phyloP scores from a whole-genome alignment of 306 rosid species.

The Vigna hirtella region DNA sequence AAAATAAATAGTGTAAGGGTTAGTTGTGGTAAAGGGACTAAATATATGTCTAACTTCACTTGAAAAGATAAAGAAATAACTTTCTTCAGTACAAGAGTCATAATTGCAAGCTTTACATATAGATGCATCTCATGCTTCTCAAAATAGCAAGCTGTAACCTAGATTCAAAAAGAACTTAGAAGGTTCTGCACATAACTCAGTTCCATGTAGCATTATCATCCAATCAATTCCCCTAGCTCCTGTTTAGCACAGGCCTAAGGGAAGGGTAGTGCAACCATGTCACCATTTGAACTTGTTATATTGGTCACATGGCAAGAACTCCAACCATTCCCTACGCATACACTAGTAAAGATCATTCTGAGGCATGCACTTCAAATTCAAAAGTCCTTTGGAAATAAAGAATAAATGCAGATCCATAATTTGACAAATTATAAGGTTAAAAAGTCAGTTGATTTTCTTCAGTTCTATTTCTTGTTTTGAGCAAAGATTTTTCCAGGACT shows the following conservation, averaged over 20 bases:
- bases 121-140: not conserved
- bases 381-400: constrained; percentile 1
- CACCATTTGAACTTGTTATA: constrained; percentile 1
- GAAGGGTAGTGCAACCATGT: not conserved
- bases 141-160: not conserved
- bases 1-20: too few species aligned
- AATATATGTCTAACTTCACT: too few species aligned
- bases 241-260: not conserved
- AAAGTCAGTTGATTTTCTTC: not conserved
- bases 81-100: not conserved
- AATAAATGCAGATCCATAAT: constrained; percentile 14
- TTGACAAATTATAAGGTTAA: not conserved
- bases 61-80: not conserved
- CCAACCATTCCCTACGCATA: not conserved
- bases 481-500: not conserved
- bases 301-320: not conserved
- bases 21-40: too few species aligned
- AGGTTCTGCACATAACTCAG: not conserved
- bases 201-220: not conserved
- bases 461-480: not conserved
- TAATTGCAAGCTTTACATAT: not conserved
- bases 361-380: not conserved
- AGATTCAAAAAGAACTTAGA: not conserved
- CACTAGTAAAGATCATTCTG: not conserved
- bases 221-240: constrained; percentile 1